Percentiles rank a stretch among this genome's conserved stretches.
These are phyloP conservation scores for Didymella segeticola DNA, from an alignment of 2,329 filamentous ascomycete species.

Conservation along the genomic window DNA sequence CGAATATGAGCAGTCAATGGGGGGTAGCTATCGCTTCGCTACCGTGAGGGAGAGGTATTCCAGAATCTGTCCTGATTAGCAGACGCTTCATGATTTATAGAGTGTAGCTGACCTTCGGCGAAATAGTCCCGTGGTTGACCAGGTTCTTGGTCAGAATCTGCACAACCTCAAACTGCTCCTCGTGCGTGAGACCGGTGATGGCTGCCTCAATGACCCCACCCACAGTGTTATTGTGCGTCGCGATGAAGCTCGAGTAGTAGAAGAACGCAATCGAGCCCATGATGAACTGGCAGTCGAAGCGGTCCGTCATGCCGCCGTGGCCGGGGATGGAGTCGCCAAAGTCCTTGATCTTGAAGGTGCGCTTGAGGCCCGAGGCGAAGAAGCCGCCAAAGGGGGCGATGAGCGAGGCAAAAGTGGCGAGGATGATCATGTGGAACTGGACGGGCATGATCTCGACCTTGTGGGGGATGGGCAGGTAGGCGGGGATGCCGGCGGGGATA, in stretches of 20 bases:
- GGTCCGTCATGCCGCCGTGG: conserved; percentile 96
- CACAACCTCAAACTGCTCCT: conserved; percentile 86
- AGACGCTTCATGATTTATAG: no score
- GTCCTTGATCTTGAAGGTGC: conserved; percentile 99
- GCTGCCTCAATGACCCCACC: conserved; percentile 89
- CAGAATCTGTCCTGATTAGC: no score
- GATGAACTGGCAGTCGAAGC: conserved; percentile 99
- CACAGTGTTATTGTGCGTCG: conserved; percentile 81
- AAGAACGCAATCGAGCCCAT: conserved; percentile 99
- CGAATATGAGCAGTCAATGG: no score
- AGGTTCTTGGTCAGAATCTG: conserved; percentile 68
- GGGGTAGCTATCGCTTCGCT: no score
- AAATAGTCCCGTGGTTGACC: conserved; percentile 67
- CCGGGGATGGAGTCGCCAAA: conserved; percentile 98
- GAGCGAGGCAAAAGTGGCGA: conserved; percentile 92
- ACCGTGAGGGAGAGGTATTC: no score
- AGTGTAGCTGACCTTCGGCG: conserved; percentile 61
- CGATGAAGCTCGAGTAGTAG: conserved; percentile 98
- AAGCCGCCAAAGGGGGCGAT: conserved; percentile 98
- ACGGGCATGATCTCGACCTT: conserved; percentile 83
- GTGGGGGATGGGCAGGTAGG: conserved; percentile 64
- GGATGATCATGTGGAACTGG: conserved; percentile 88
- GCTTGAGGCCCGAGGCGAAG: conserved; percentile 96
- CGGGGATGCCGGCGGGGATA: conserved; percentile 38
- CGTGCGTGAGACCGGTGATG: conserved; percentile 83